A percentile compares a stretch with the other conserved stretches of the same genome.
Evolutionary conservation across 805 yeast genomes (phyloP).

Genomic region (Torulaspora gathmanii): DNA sequence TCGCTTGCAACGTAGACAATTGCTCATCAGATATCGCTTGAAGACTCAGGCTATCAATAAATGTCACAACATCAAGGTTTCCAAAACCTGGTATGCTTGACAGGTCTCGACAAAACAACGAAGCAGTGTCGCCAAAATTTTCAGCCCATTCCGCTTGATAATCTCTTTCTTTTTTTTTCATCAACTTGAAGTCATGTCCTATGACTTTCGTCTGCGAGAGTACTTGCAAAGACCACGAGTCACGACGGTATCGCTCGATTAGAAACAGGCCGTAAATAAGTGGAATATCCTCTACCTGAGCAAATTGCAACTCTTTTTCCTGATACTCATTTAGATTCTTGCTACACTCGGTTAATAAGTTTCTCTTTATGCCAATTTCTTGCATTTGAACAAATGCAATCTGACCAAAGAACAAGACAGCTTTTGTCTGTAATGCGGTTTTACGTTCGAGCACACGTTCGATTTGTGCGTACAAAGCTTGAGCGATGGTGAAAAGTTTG

Average conservation of each 20-base stretch:
- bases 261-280: conserved; percentile 64
- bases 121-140: conserved; percentile 45
- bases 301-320: conserved; percentile 22
- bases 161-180: conserved; percentile 52
- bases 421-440: conserved; percentile 32
- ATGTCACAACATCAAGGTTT: conserved; percentile 1
- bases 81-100: conserved; percentile 7
- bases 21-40: background rate
- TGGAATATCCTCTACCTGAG: conserved; percentile 60
- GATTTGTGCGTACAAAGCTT: conserved; percentile 26
- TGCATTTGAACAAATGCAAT: conserved; percentile 40
- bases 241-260: conserved; percentile 56
- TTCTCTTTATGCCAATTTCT: conserved; percentile 34
- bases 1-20: background rate
- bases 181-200: conserved; percentile 53
- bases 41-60: background rate
- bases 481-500: conserved; percentile 27
- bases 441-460: conserved; percentile 31
- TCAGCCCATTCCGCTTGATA: conserved; percentile 58
- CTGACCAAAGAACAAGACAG: conserved; percentile 29
- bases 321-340: conserved; percentile 30
- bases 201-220: conserved; percentile 34
- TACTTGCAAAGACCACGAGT: conserved; percentile 45
- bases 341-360: conserved; percentile 33
- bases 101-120: conserved; percentile 11